Evolutionary conservation across 345 rosid species (phyloP).

Genomic region (Eucalyptus cloeziana): DNA sequence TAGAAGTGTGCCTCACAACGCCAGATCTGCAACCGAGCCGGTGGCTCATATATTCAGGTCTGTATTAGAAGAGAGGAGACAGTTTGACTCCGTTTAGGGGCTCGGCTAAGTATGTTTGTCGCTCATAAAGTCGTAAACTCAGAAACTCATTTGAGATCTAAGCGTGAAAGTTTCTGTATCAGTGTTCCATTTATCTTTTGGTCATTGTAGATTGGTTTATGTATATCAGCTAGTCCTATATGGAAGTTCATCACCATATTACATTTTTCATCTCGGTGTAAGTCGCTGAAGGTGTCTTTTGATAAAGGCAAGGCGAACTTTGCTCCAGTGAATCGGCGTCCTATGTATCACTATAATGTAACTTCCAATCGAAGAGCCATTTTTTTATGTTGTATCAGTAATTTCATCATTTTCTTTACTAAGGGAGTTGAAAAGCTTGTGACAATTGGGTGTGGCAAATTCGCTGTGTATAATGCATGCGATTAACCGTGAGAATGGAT

Average conservation of each 20-base stretch:
- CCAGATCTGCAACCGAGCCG: conserved; percentile 53
- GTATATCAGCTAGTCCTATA: background rate
- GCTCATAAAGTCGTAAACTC: background rate
- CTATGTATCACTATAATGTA: background rate
- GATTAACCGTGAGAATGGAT: background rate
- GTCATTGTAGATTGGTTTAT: background rate
- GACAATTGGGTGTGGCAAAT: background rate
- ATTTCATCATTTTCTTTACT: background rate
- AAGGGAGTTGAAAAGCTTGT: background rate
- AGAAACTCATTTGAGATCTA: background rate
- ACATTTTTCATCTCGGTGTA: background rate
- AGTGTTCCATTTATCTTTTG: background rate
- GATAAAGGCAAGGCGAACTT: background rate
- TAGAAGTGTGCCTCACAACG: conserved; percentile 68
- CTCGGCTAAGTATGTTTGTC: background rate
- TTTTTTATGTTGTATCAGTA: background rate
- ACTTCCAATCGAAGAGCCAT: background rate
- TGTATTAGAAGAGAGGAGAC: conserved; percentile 72
- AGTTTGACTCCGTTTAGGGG: conserved; percentile 8
- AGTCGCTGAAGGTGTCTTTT: background rate
- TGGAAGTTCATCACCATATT: background rate
- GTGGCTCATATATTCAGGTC: conserved; percentile 73
- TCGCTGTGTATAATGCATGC: background rate
- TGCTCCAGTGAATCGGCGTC: background rate
- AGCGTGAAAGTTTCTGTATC: background rate